Conservation (phyloP, 2,329 filamentous ascomycete species). For the Hypomyces perniciosus region DNA sequence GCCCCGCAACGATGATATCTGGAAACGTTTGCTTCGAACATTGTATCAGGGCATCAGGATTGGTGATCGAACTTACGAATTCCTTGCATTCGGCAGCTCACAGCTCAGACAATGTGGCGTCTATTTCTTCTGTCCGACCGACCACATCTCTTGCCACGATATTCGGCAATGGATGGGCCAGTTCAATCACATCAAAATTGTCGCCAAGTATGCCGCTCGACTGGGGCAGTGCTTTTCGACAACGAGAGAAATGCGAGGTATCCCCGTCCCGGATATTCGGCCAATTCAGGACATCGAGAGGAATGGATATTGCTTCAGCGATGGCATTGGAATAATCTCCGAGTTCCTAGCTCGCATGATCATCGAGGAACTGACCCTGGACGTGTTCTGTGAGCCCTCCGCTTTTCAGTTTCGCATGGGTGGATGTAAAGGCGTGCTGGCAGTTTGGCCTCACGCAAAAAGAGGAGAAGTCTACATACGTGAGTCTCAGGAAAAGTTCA, state of each 20-base stretch:
- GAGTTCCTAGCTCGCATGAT: constrained; percentile 67
- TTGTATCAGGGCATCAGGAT: constrained; percentile 75
- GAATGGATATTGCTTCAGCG: constrained; percentile 71
- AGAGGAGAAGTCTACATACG: constrained; percentile 70
- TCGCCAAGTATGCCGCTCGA: constrained; percentile 87
- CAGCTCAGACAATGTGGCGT: constrained; percentile 88
- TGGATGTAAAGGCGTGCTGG: constrained; percentile 85
- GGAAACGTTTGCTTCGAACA: constrained; percentile 64
- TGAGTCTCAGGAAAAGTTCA: constrained; percentile 83
- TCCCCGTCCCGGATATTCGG: constrained; percentile 51
- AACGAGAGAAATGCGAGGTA: constrained; percentile 65
- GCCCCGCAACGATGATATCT: constrained; percentile 61
- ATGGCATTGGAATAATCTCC: constrained; percentile 93
- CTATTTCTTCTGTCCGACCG: constrained; percentile 80
- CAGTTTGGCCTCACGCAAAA: constrained; percentile 63
- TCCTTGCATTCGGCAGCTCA: constrained; percentile 91
- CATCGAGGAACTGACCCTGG: constrained; percentile 60
- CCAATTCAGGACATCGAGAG: constrained; percentile 66
- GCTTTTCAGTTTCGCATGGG: constrained; percentile 89
- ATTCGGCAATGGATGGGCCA: constrained; percentile 85
- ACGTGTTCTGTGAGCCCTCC: constrained; percentile 58
- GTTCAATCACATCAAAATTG: constrained; percentile 70
- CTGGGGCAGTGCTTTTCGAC: constrained; percentile 96
- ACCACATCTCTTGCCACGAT: constrained; percentile 60
- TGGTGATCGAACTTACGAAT: constrained; percentile 76